phyloP scores from a whole-genome alignment of 1,284 basidiomycete genomes.

The Thelephora terrestris region DNA sequence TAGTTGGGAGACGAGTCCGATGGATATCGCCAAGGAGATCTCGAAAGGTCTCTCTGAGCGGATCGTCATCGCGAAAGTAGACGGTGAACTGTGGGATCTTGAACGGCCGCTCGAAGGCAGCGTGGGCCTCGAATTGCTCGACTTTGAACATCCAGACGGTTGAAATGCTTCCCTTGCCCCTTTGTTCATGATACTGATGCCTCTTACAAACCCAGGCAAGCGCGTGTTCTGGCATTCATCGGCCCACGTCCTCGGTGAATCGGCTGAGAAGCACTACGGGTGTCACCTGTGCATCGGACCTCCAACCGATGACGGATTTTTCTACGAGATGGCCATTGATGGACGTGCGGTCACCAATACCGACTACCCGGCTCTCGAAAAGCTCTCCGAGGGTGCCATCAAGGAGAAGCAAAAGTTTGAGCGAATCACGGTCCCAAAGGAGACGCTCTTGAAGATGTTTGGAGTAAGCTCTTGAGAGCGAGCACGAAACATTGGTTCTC shows the following conservation, averaged over 20 bases:
- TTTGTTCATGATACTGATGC: constrained; percentile 1
- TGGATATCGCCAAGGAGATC: constrained; percentile 84
- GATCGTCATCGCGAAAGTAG: constrained; percentile 89
- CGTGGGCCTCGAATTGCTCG: constrained; percentile 77
- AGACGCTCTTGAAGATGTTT: constrained; percentile 96
- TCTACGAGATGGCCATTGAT: constrained; percentile 93
- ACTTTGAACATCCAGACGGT: constrained; percentile 96
- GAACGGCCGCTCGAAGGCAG: constrained; percentile 86
- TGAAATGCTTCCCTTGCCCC: constrained; percentile 4
- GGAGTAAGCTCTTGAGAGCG: constrained; percentile 39
- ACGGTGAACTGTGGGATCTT: constrained; percentile 90
- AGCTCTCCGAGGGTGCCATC: constrained; percentile 77
- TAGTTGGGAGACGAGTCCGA: constrained; percentile 95
- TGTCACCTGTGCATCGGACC: constrained; percentile 97
- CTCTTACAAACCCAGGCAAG: constrained; percentile 47
- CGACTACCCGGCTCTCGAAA: constrained; percentile 89
- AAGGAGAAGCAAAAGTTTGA: constrained; percentile 99
- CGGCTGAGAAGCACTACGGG: constrained; percentile 93
- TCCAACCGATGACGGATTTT: constrained; percentile 97
- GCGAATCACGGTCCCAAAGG: constrained; percentile 87
- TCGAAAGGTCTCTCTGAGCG: constrained; percentile 85
- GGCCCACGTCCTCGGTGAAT: constrained; percentile 97
- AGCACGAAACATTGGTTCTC: too few species aligned
- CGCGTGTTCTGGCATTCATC: constrained; percentile 99
- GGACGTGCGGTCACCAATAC: constrained; percentile 54